phyloP scores from a whole-genome alignment of 169 alveolate species.

The Plasmodium inui region DNA sequence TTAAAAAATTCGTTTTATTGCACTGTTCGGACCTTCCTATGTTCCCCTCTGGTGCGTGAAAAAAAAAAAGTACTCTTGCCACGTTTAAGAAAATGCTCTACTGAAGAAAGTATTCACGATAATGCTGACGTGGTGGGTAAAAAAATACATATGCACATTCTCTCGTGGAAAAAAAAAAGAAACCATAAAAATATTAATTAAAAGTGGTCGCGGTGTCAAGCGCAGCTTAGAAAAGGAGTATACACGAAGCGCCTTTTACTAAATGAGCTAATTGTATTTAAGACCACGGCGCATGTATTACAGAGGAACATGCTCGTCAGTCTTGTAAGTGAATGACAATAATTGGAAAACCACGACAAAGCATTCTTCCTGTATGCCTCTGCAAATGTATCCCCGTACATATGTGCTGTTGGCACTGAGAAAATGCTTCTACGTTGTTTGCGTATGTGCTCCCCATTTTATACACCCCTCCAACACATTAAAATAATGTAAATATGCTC shows the following conservation, averaged over 20 bases:
- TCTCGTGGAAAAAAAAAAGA: not conserved
- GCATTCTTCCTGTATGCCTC: not conserved
- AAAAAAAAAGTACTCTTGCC: not conserved
- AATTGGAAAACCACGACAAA: not conserved
- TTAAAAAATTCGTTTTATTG: not conserved
- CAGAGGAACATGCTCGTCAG: not conserved
- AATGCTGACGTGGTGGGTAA: not conserved
- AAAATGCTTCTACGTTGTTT: not conserved
- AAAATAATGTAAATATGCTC: not conserved
- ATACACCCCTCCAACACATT: not conserved
- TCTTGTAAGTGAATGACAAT: not conserved
- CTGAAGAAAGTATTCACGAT: not conserved
- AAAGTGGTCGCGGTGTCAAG: not conserved
- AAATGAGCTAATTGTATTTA: not conserved
- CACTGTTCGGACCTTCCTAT: not conserved
- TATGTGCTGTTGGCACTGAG: not conserved
- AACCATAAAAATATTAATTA: not conserved
- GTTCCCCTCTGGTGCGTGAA: not conserved
- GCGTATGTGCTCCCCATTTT: not conserved
- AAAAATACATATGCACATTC: not conserved
- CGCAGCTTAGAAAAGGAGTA: not conserved
- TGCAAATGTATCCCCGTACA: not conserved
- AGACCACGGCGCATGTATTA: not conserved
- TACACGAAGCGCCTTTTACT: not conserved
- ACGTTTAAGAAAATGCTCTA: not conserved